These are phyloP conservation scores for Saraca asoca DNA, from an alignment of 331 rosid species.

Conservation along the genomic window DNA sequence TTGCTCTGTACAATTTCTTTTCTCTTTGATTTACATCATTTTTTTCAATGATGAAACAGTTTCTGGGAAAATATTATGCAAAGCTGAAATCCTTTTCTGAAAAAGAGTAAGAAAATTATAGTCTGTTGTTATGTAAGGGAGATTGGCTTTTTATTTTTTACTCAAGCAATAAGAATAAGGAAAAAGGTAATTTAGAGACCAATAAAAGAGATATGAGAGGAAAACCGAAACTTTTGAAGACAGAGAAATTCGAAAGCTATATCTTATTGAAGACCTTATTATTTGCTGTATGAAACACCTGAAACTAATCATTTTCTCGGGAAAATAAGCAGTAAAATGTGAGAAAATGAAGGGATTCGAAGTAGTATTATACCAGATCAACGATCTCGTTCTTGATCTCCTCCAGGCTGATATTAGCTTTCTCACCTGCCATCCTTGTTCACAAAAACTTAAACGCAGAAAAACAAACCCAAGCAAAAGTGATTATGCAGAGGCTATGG, in stretches of 20 bases:
- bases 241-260: not conserved
- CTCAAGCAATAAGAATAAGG: not conserved
- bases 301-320: not conserved
- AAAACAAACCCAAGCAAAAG: no score
- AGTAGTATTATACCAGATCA: constrained; percentile 65
- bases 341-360: constrained; percentile 3
- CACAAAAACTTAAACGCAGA: not conserved
- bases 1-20: no score
- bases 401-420: constrained; percentile 50
- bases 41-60: no score
- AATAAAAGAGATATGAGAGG: not conserved
- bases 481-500: not conserved
- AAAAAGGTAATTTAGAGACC: not conserved
- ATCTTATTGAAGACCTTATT: not conserved
- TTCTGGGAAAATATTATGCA: no score
- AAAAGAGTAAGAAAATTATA: no score
- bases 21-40: no score
- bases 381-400: constrained; percentile 86
- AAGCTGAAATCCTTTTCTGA: no score
- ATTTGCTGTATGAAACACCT: not conserved
- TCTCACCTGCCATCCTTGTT: constrained; percentile 49
- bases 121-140: no score
- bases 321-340: not conserved
- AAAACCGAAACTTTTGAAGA: not conserved
- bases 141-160: not conserved